Percentiles rank a stretch among this genome's conserved stretches.
Evolutionary conservation across 768 basidiomycete species (phyloP).

Genomic region (Panellus pusillus): DNA sequence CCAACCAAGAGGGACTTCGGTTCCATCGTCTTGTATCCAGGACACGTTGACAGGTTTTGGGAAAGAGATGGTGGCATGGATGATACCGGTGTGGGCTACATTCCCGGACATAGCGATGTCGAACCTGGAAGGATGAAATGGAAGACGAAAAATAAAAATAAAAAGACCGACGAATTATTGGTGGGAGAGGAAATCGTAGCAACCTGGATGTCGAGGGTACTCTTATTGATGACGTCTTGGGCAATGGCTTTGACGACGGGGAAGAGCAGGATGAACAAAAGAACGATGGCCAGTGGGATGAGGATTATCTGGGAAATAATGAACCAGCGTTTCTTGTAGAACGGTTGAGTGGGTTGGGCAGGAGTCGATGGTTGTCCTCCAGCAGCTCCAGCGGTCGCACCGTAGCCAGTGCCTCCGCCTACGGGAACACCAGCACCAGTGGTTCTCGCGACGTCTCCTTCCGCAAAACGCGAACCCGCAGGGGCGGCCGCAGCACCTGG

Average conservation of each 20-base stretch:
- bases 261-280: slow-evolving; percentile 68
- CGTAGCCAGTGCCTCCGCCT: not conserved
- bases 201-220: slow-evolving; percentile 51
- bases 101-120: slow-evolving; percentile 50
- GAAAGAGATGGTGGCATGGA: slow-evolving; percentile 64
- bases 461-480: slow-evolving; percentile 18
- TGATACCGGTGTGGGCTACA: slow-evolving; percentile 65
- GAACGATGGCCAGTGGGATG: slow-evolving; percentile 53
- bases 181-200: slow-evolving; percentile 52
- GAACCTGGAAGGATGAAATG: slow-evolving; percentile 40
- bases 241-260: slow-evolving; percentile 68
- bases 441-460: slow-evolving; percentile 8
- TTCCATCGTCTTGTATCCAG: slow-evolving; percentile 52
- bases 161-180: slow-evolving; percentile 53
- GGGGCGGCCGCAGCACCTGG: slow-evolving; percentile 17
- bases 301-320: slow-evolving; percentile 55
- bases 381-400: slow-evolving; percentile 21
- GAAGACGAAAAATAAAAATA: not conserved
- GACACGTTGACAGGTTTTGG: slow-evolving; percentile 54
- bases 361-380: slow-evolving; percentile 19
- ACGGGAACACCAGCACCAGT: slow-evolving; percentile 1
- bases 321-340: slow-evolving; percentile 66
- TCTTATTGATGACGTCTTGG: slow-evolving; percentile 60
- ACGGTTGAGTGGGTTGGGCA: slow-evolving; percentile 32
- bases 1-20: slow-evolving; percentile 52